These are phyloP conservation scores for Corniculantispora saksenae DNA, from an alignment of 2,329 filamentous ascomycete genomes.

Conservation along the genomic window DNA sequence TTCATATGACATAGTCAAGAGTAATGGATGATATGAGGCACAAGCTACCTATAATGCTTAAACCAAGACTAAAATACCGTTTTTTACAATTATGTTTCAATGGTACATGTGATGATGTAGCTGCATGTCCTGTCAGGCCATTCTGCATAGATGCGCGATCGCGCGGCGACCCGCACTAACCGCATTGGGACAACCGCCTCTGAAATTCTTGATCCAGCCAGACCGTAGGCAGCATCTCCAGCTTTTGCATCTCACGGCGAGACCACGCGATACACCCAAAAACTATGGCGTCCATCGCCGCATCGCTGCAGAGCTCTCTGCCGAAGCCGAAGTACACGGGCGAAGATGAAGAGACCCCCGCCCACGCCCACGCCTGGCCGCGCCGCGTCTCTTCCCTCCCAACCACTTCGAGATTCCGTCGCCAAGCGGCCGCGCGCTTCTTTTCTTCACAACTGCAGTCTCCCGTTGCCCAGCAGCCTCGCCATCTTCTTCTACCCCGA, in stretches of 20 bases:
- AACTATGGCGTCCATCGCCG: conserved; percentile 65
- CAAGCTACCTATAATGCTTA: neutral
- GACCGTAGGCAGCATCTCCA: conserved; percentile 21
- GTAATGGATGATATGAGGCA: conserved; percentile 17
- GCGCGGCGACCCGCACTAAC: conserved; percentile 27
- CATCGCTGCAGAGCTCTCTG: conserved; percentile 75
- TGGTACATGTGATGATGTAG: neutral
- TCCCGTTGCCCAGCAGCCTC: conserved; percentile 7
- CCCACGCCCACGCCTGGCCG: conserved; percentile 69
- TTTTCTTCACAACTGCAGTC: conserved; percentile 17
- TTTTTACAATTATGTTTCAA: neutral
- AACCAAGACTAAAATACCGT: neutral
- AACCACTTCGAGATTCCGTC: conserved; percentile 35
- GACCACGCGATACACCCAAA: conserved; percentile 20
- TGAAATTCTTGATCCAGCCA: conserved; percentile 34
- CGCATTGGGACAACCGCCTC: conserved; percentile 31
- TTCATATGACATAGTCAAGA: conserved; percentile 4
- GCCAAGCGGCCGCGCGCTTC: conserved; percentile 33
- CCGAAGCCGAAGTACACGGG: conserved; percentile 90
- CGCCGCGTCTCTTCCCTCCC: conserved; percentile 58
- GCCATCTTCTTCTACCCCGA: conserved; percentile 18
- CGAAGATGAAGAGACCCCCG: conserved; percentile 82
- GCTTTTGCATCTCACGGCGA: conserved; percentile 19
- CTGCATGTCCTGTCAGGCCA: neutral
- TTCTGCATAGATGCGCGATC: neutral